Conservation (phyloP, 2,329 filamentous ascomycete genomes). For the Escovopsis weberi region DNA sequence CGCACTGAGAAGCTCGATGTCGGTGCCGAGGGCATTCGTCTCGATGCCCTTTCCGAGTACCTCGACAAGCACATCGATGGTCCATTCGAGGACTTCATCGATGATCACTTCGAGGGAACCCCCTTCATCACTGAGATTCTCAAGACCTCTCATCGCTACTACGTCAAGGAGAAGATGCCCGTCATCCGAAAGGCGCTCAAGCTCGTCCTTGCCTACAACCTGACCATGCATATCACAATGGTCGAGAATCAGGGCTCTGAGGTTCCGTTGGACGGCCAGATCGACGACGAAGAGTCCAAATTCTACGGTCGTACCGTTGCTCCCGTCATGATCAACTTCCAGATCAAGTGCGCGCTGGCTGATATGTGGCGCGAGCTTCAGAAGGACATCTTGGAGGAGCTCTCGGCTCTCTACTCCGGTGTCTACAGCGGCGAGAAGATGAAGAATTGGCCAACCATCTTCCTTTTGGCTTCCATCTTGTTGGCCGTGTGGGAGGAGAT, state of each 20-base stretch:
- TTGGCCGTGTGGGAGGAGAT: slow-evolving; percentile 96
- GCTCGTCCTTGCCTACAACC: slow-evolving; percentile 87
- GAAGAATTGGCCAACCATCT: slow-evolving; percentile 98
- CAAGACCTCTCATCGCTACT: slow-evolving; percentile 90
- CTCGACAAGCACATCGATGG: slow-evolving; percentile 89
- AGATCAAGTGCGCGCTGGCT: slow-evolving; percentile 93
- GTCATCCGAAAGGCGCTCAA: slow-evolving; percentile 93
- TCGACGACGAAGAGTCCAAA: slow-evolving; percentile 73
- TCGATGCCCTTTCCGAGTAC: slow-evolving; percentile 72
- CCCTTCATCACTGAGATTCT: slow-evolving; percentile 91
- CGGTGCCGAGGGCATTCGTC: slow-evolving; percentile 75
- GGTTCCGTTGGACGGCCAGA: slow-evolving; percentile 62
- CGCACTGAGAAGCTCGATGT: slow-evolving; percentile 81
- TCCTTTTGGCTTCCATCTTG: slow-evolving; percentile 88
- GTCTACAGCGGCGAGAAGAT: slow-evolving; percentile 95
- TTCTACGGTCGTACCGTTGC: slow-evolving; percentile 84
- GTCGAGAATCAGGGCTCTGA: slow-evolving; percentile 80
- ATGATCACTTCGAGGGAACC: slow-evolving; percentile 92
- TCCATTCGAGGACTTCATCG: slow-evolving; percentile 83
- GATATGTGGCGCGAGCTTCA: slow-evolving; percentile 98
- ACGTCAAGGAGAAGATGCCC: slow-evolving; percentile 71
- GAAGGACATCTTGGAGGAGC: slow-evolving; percentile 88
- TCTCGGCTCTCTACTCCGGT: slow-evolving; percentile 86
- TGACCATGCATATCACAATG: slow-evolving; percentile 89
- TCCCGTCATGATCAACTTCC: slow-evolving; percentile 98